Evolutionary conservation across 108 stramenopile species (phyloP).

Genomic region (Discostella stelligeroides): DNA sequence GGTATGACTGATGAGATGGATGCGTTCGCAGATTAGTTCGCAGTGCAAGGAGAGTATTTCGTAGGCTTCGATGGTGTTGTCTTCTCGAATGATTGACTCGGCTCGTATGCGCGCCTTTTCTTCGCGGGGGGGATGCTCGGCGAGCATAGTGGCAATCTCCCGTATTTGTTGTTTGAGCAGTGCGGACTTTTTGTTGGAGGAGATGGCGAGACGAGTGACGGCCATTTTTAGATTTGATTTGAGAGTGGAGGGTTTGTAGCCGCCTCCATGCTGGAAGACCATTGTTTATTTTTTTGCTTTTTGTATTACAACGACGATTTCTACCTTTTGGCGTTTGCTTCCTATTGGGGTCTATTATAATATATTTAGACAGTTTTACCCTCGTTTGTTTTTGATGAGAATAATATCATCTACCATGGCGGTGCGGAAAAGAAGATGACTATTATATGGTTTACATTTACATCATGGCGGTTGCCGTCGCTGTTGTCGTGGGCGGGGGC

Average conservation of each 20-base stretch:
- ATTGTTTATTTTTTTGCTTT: slow-evolving; percentile 1
- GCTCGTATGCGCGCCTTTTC: slow-evolving; percentile 92
- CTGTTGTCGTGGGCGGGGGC: too few relatives aligned
- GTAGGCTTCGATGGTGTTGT: slow-evolving; percentile 87
- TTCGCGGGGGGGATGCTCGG: slow-evolving; percentile 85
- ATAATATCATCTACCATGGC: too few relatives aligned
- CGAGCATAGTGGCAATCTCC: slow-evolving; percentile 79
- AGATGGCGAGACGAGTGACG: slow-evolving; percentile 79
- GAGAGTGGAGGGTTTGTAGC: slow-evolving; percentile 38
- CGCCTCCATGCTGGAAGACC: slow-evolving; percentile 12
- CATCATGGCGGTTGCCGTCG: too few relatives aligned
- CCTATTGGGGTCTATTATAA: too few relatives aligned
- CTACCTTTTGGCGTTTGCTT: too few relatives aligned
- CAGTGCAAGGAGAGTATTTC: slow-evolving; percentile 83
- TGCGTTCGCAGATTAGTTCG: slow-evolving; percentile 81
- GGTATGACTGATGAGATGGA: slow-evolving; percentile 63
- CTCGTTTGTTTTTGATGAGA: too few relatives aligned
- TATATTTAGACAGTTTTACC: too few relatives aligned
- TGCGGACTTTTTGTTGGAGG: slow-evolving; percentile 88
- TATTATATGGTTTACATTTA: too few relatives aligned
- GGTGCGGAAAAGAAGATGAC: too few relatives aligned
- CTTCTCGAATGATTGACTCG: slow-evolving; percentile 88
- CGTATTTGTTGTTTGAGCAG: slow-evolving; percentile 82
- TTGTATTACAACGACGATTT: too few relatives aligned
- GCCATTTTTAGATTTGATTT: slow-evolving; percentile 84